phyloP scores from a whole-genome alignment of 441 rosid genomes.

The Lepidium campestre region DNA sequence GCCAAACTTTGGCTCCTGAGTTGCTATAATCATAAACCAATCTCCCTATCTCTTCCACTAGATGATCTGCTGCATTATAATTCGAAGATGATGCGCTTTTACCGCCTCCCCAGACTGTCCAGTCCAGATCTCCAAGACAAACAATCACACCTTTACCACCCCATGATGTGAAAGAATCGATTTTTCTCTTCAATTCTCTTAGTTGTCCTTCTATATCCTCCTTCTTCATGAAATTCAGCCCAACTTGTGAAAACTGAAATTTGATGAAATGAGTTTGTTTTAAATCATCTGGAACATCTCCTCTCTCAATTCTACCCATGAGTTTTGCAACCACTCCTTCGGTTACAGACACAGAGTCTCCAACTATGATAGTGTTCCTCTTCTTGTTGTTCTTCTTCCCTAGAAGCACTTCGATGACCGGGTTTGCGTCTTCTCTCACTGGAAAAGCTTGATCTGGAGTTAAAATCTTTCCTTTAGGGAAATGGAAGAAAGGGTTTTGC shows the following conservation, averaged over 20 bases:
- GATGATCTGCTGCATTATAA: slow-evolving; percentile 53
- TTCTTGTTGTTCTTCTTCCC: slow-evolving; percentile 46
- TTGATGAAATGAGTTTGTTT: slow-evolving; percentile 53
- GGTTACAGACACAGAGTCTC: slow-evolving; percentile 50
- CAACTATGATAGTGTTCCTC: slow-evolving; percentile 66
- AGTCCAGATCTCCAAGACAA: slow-evolving; percentile 71
- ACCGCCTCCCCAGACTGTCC: slow-evolving; percentile 43
- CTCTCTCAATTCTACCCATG: slow-evolving; percentile 53
- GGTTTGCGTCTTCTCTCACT: slow-evolving; percentile 57
- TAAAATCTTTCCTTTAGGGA: slow-evolving; percentile 37
- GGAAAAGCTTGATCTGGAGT: slow-evolving; percentile 30
- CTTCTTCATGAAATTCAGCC: slow-evolving; percentile 60
- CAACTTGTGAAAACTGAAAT: slow-evolving; percentile 60
- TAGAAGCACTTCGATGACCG: slow-evolving; percentile 60
- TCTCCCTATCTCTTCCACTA: slow-evolving; percentile 62
- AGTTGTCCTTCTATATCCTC: slow-evolving; percentile 58
- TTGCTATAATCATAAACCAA: slow-evolving; percentile 38
- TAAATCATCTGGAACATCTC: slow-evolving; percentile 66
- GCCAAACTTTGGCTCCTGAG: slow-evolving; percentile 52
- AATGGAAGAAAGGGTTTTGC: slow-evolving; percentile 46
- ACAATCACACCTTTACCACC: slow-evolving; percentile 57
- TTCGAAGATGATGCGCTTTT: slow-evolving; percentile 10
- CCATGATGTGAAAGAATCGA: slow-evolving; percentile 42
- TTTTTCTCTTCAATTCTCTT: slow-evolving; percentile 48
- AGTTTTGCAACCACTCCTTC: slow-evolving; percentile 58